Conservation (phyloP, 2,329 filamentous ascomycete genomes). For the Epichloe hybrida region DNA sequence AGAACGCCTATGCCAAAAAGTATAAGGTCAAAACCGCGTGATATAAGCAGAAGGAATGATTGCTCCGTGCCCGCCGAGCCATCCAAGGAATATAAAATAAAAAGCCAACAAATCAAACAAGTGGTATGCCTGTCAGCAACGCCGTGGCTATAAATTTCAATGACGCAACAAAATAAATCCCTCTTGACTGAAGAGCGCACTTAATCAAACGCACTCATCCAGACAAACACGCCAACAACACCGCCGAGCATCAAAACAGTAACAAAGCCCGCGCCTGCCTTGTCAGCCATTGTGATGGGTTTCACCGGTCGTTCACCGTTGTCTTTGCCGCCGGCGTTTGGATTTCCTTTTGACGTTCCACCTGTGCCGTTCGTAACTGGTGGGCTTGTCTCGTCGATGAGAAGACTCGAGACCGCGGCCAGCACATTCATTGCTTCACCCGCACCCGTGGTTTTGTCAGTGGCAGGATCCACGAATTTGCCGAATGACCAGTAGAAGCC, state of each 20-base stretch:
- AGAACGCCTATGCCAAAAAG: background rate
- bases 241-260: constrained; percentile 30
- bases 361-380: constrained; percentile 35
- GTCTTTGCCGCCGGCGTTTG: constrained; percentile 24
- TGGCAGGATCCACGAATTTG: constrained; percentile 29
- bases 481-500: constrained; percentile 48
- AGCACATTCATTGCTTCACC: constrained; percentile 47
- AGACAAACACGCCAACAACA: constrained; percentile 30
- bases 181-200: background rate
- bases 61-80: background rate
- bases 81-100: background rate
- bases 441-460: constrained; percentile 41
- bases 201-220: constrained; percentile 32
- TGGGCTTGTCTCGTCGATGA: constrained; percentile 27
- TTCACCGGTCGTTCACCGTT: constrained; percentile 12
- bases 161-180: background rate
- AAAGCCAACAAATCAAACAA: too few species aligned
- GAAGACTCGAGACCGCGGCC: constrained; percentile 36
- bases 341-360: constrained; percentile 33
- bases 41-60: background rate
- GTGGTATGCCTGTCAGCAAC: background rate
- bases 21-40: background rate
- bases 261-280: constrained; percentile 34
- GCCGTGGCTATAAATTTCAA: background rate
- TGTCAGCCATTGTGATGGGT: constrained; percentile 30